Percentiles rank a stretch among this genome's conserved stretches.
These are phyloP conservation scores for Aspergillus pseudonomiae DNA, from an alignment of 2,329 filamentous ascomycete genomes.

Conservation along the genomic window DNA sequence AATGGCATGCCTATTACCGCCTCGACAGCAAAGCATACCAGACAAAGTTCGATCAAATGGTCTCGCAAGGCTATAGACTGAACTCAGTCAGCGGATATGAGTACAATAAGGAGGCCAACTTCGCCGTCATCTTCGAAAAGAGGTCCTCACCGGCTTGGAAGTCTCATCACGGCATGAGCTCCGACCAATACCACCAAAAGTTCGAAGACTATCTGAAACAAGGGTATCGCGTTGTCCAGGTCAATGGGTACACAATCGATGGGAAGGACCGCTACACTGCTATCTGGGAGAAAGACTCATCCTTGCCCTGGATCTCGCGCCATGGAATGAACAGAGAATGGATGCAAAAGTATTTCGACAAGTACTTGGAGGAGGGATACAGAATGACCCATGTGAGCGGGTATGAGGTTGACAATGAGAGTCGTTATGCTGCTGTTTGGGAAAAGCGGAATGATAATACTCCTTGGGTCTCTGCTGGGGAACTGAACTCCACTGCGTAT, in stretches of 20 bases:
- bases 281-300: slow-evolving; percentile 18
- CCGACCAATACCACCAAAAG: slow-evolving; percentile 15
- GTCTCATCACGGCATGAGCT: slow-evolving; percentile 17
- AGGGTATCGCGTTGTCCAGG: slow-evolving; percentile 18
- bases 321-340: slow-evolving; percentile 11
- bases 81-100: slow-evolving; percentile 19
- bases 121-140: slow-evolving; percentile 19
- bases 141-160: slow-evolving; percentile 9
- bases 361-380: slow-evolving; percentile 14
- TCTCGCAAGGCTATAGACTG: slow-evolving; percentile 12
- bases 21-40: slow-evolving; percentile 16
- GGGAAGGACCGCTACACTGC: slow-evolving; percentile 12
- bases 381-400: slow-evolving; percentile 15
- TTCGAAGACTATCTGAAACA: slow-evolving; percentile 16
- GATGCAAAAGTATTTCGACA: slow-evolving; percentile 11
- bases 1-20: slow-evolving; percentile 19
- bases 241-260: slow-evolving; percentile 16
- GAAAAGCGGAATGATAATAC: slow-evolving; percentile 11
- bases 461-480: slow-evolving; percentile 7
- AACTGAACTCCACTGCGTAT: slow-evolving; percentile 11
- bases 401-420: slow-evolving; percentile 13
- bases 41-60: slow-evolving; percentile 13
- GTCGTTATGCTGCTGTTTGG: slow-evolving; percentile 19
- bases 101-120: slow-evolving; percentile 13
- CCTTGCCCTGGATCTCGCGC: slow-evolving; percentile 10